Evolutionary conservation across 176 grass and related monocot species (phyloP), one percentile per base, ranked within the genome.

Genomic region (Cymbopogon citratus): DNA sequence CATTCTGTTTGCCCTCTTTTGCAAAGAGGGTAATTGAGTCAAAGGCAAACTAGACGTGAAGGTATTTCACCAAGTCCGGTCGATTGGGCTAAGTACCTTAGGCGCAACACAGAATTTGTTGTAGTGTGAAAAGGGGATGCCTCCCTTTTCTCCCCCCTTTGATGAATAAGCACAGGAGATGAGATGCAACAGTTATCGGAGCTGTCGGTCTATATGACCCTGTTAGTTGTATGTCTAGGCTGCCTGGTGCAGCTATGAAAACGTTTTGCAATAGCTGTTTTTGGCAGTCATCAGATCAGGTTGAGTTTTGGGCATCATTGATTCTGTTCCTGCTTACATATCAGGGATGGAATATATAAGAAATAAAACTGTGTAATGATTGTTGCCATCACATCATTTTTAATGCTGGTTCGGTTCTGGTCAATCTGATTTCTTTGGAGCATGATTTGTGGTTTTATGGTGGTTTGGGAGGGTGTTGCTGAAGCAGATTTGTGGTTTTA

Each of bases 1-100:
- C 92, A 70, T 98, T 98, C 85, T 98, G 95, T 69, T 68, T 98
- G 79, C 95, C 95, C 23, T 98, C 95, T 62, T 98, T 98, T 34
- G 95, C 95, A 0, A 98, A 89, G 85, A 91, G 87, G 74, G 92
- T 93, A 11, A 93, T 98, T 2, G 90, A 86, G 48, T 84, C 88
- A 19, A 90, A 93, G 77, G 48, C 79, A 3, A 85, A 85, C 39
- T 91, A 85, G 72, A 74, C 1, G 2, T 34, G 5, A 59, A 56
- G 72, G 41, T 39, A 71, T 21, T 21, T 33, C 10, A 8, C 63
- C n/a, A 68, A 49, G 73, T 33, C 62, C 3, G 24, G 11, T 67
- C 21, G 9, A 59, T 25, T 61, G 60, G 60, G 66, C 21, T 33
- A n/a, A 31, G 12, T 79, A 18, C 15, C 84, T 73, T 49, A 77